Conservation (phyloP, 306 rosid species). For the Corylus avellana region DNA sequence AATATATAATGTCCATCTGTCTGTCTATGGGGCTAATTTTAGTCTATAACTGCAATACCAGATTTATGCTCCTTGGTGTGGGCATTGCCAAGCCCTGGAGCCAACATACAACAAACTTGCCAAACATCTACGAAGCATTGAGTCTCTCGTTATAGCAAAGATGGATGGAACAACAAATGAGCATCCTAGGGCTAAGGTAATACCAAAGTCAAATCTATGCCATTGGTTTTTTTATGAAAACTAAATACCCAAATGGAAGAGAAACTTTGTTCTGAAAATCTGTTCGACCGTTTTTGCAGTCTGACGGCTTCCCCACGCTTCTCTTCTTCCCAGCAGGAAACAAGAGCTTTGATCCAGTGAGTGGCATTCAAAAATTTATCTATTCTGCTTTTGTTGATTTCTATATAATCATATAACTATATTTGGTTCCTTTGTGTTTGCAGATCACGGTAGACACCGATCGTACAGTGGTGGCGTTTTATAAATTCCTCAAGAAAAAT, state of each 20-base stretch:
- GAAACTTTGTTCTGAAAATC: not conserved
- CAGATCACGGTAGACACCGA: slow-evolving; percentile 87
- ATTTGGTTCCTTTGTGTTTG: slow-evolving; percentile 28
- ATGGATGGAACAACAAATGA: slow-evolving; percentile 99
- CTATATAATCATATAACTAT: not conserved
- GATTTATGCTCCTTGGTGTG: slow-evolving; percentile 99
- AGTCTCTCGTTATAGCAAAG: slow-evolving; percentile 90
- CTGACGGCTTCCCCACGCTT: slow-evolving; percentile 65
- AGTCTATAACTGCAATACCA: slow-evolving; percentile 30
- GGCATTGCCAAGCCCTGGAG: slow-evolving; percentile 94
- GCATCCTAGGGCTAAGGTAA: slow-evolving; percentile 98
- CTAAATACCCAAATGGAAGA: not conserved
- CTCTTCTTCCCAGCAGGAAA: slow-evolving; percentile 72
- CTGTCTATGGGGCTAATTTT: slow-evolving; percentile 24
- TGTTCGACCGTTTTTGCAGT: slow-evolving; percentile 33
- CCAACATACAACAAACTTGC: slow-evolving; percentile 94
- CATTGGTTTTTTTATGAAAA: not conserved
- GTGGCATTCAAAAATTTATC: slow-evolving; percentile 21
- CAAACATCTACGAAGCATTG: slow-evolving; percentile 71
- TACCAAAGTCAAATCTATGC: slow-evolving; percentile 9
- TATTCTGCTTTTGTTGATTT: not conserved
- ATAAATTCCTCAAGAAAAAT: slow-evolving; percentile 86
- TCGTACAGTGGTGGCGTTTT: slow-evolving; percentile 93
- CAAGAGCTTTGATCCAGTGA: slow-evolving; percentile 69
- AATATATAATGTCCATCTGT: slow-evolving; percentile 15